Base-by-base conservation (phyloP, 495 filamentous ascomycete genomes). In the Viridothelium virens region DNA sequence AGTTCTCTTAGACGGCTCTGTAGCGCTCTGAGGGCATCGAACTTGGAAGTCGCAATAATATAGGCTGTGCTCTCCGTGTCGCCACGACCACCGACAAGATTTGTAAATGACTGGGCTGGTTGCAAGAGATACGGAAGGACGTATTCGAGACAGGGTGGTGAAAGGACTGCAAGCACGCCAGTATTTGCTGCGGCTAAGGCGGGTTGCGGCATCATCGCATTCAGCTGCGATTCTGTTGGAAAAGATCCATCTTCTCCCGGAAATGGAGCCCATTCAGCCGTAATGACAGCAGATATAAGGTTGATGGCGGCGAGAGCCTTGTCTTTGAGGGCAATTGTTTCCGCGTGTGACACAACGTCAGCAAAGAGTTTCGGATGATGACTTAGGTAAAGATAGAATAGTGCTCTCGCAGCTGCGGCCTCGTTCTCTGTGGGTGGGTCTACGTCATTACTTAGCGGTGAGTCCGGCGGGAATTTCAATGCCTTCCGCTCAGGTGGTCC, bases 51-150 rank as follows among this genome's bases (percentile, higher is more conserved):
- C 3, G 84, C 85, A 50, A 88, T 77, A 67, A 82, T 79, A 78
- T 84, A 88, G 5, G 84, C 82, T 0, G 80, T 78, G 69, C 78
- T 83, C 67, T 87, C 83, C 12, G 80, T 73, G 66, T 86, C 85
- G 1, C 83, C 84, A 2, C 80, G 78, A 34, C 84, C 84, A 14
- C 83, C 82, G 0, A 86, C 83, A 56, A 86, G 80, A 39, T 84
- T 84, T 31, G 80, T 78, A 56, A 84, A 86, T 2, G 79, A 81
- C 36, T 83, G 79, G 12, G 86, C 80, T 14, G 84, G 84, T 56
- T 80, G 81, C 64, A 88, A 82, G 2, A 89, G 77, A 70, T 83
- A 87, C 0, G 84, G 84, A 4, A 87, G 72, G 4, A 86, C 74
- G 12, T 78, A 77, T 0, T 79, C 80, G 31, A 84, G 69, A 2